These are phyloP conservation scores for Ceratobasidium sp. DNA, from an alignment of 1,284 basidiomycete genomes.

Conservation along the genomic window DNA sequence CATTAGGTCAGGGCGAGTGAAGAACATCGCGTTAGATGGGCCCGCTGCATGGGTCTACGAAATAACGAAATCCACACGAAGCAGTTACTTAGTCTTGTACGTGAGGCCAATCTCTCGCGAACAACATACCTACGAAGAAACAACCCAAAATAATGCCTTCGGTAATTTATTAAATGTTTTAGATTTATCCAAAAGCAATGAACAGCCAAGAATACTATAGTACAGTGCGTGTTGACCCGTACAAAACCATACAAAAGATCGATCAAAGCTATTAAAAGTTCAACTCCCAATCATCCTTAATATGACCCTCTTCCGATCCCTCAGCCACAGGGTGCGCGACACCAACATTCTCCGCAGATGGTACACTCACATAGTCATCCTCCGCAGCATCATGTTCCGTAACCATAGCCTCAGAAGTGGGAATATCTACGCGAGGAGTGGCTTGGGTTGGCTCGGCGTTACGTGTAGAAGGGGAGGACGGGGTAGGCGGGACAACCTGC, in stretches of 20 bases:
- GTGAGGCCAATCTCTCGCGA: no score
- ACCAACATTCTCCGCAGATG: not conserved
- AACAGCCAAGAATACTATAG: no score
- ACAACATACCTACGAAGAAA: no score
- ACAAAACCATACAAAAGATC: not conserved
- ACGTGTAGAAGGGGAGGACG: not conserved
- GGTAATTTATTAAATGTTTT: no score
- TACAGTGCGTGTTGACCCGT: not conserved
- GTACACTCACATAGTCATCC: not conserved
- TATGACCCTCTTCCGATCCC: not conserved
- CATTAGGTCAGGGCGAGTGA: no score
- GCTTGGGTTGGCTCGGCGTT: not conserved
- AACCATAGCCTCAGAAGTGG: not conserved
- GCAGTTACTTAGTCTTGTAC: no score
- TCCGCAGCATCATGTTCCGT: not conserved
- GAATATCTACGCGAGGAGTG: no score
- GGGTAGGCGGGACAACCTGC: not conserved
- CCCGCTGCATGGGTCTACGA: no score
- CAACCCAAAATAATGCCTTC: no score
- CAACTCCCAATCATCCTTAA: constrained; percentile 11
- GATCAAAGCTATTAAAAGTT: not conserved
- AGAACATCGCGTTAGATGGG: no score
- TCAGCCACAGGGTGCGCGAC: not conserved
- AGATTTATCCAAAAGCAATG: no score
- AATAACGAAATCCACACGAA: no score